Percentiles rank a stretch among this genome's conserved stretches.
Conservation (phyloP, 768 basidiomycete genomes). For the Piloderma croceum region DNA sequence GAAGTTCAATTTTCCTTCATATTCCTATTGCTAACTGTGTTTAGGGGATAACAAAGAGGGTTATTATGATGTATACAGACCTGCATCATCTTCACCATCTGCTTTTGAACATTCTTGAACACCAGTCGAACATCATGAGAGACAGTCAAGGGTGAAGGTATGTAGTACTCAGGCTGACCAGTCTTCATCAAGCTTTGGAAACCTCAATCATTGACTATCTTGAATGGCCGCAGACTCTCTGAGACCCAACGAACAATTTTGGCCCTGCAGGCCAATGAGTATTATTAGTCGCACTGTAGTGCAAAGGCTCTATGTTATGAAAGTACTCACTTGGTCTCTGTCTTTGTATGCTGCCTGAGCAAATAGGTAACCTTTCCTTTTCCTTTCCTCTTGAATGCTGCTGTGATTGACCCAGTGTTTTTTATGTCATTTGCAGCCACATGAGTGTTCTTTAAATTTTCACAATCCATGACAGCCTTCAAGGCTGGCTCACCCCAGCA, state of each 20-base stretch:
- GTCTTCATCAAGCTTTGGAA: slow-evolving; percentile 30
- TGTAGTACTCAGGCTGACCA: slow-evolving; percentile 26
- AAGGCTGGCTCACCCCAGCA: slow-evolving; percentile 37
- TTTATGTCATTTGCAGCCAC: too few species aligned
- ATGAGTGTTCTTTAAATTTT: too few species aligned
- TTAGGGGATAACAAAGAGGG: not conserved
- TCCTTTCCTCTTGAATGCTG: slow-evolving; percentile 16
- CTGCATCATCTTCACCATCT: slow-evolving; percentile 12
- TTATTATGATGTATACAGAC: slow-evolving; percentile 1
- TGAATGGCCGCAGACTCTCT: slow-evolving; percentile 27
- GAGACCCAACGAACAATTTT: slow-evolving; percentile 32
- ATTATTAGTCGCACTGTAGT: not conserved
- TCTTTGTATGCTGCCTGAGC: slow-evolving; percentile 21
- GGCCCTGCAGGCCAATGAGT: too few species aligned
- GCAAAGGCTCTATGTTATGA: not conserved
- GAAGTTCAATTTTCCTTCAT: slow-evolving; percentile 23
- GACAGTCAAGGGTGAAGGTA: slow-evolving; percentile 30
- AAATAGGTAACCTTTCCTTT: slow-evolving; percentile 29
- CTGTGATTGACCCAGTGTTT: not conserved
- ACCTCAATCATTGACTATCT: slow-evolving; percentile 29
- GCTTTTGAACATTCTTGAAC: slow-evolving; percentile 9
- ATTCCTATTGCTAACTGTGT: slow-evolving; percentile 13
- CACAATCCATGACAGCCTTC: too few species aligned
- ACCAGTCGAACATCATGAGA: slow-evolving; percentile 22
- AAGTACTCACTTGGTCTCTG: slow-evolving; percentile 18